Evolutionary conservation across 2,329 filamentous ascomycete species (phyloP).

Genomic region (Exophiala sp.): DNA sequence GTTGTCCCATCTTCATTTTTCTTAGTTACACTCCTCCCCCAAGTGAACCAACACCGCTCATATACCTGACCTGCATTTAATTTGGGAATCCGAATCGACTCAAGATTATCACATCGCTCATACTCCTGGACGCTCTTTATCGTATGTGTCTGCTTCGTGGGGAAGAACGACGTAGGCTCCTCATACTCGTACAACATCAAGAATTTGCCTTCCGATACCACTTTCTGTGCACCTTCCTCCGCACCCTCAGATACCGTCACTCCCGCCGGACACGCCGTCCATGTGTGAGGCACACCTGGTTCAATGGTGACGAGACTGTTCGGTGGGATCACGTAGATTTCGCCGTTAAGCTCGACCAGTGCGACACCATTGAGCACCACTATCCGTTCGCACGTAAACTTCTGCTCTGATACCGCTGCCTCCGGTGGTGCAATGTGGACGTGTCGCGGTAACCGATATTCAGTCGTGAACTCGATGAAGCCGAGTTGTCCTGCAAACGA

Average conservation of each 20-base stretch:
- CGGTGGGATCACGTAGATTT: constrained; percentile 21
- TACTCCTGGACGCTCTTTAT: constrained; percentile 13
- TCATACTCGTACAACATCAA: constrained; percentile 25
- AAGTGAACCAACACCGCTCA: constrained; percentile 9
- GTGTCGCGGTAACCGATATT: constrained; percentile 18
- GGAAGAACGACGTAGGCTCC: constrained; percentile 20
- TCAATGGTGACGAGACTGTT: constrained; percentile 19
- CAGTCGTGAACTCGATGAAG: constrained; percentile 22
- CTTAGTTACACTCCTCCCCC: constrained; percentile 1
- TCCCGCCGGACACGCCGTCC: constrained; percentile 20
- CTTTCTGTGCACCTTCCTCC: neutral
- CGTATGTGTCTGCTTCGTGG: constrained; percentile 13
- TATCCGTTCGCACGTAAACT: constrained; percentile 18
- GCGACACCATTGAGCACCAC: constrained; percentile 19
- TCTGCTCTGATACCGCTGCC: neutral
- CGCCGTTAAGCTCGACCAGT: constrained; percentile 17
- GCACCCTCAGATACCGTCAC: constrained; percentile 8
- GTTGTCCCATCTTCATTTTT: neutral
- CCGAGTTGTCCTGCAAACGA: constrained; percentile 19
- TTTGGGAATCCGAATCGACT: constrained; percentile 9
- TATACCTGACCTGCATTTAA: constrained; percentile 5
- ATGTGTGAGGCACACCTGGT: constrained; percentile 21
- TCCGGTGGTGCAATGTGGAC: constrained; percentile 18
- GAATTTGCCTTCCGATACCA: constrained; percentile 13
- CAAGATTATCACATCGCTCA: constrained; percentile 13